Base-by-base conservation (phyloP, 2,329 filamentous ascomycete species). In the Paecilomyces niveus region DNA sequence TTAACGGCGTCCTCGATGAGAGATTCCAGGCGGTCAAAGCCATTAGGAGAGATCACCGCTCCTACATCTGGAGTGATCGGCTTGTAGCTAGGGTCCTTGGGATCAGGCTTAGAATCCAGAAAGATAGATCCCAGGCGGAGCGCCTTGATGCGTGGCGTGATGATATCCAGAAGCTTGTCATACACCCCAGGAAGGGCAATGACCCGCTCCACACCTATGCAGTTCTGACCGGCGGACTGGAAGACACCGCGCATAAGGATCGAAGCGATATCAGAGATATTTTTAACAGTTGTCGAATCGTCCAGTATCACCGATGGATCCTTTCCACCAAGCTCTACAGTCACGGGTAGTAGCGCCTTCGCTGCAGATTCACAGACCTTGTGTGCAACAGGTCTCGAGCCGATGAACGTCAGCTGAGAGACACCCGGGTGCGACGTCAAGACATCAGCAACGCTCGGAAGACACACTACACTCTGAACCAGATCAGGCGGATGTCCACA, bases 151-250 rank as follows among this genome's bases (percentile, higher is more conserved):
- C 89, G 87, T 10, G 89, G 87, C 55, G 85, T 83, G 21, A 99
- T 83, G 61, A 86, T 80, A 4, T 80, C 74, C 56, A 96, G 77
- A 22, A 99, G 83, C 58, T 80, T 80, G 62, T 89, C 81, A 77
- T 97, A 96, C 55, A 90, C 81, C n/a, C 78, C 79, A 1, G 90
- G 87, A 15, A 89, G 83, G 24, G 89, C 90, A 65, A 97, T 87
- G 69, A 97, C 87, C 58, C 94, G 89, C 78, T 99, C 94, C 65
- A 97, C 93, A 57, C 94, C 94, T 70, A 99, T 93, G 76, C 94
- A 99, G 77, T 99, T 99, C 74, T 99, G 94, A 1, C 94, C 94
- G 15, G 92, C 88, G 55, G 92, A 92, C 75, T 99, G 94, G 76
- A 97, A 99, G 9, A 90, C 91, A 56, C 93, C 94, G 56, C 94